These are phyloP conservation scores for Buxus sempervirens DNA, from an alignment of 164 flowering plant genomes.

Conservation along the genomic window DNA sequence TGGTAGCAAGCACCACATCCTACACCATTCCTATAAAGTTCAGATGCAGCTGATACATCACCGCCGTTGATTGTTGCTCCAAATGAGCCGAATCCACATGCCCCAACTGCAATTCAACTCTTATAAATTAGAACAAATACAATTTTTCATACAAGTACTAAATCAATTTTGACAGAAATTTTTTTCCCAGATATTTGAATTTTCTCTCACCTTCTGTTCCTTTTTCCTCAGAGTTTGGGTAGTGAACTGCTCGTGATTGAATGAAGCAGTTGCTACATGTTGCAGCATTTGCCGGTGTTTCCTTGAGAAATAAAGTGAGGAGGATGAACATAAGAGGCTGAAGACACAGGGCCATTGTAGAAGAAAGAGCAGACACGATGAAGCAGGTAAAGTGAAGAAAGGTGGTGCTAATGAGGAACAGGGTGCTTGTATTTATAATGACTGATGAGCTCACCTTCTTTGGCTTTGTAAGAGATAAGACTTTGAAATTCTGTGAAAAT, in stretches of 20 bases:
- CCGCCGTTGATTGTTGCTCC: slow-evolving; percentile 89
- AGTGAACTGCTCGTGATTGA: slow-evolving; percentile 64
- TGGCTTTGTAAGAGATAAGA: slow-evolving; percentile 14
- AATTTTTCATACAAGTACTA: not conserved
- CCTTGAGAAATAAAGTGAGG: slow-evolving; percentile 28
- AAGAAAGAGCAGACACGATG: not conserved
- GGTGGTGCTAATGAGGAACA: slow-evolving; percentile 16
- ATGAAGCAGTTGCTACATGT: slow-evolving; percentile 52
- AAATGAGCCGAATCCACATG: slow-evolving; percentile 71
- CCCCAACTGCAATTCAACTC: slow-evolving; percentile 46
- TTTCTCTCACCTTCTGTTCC: slow-evolving; percentile 60
- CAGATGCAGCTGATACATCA: slow-evolving; percentile 80
- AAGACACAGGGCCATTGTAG: slow-evolving; percentile 36
- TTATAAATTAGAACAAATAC: not conserved
- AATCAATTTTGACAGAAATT: too few species aligned
- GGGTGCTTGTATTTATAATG: slow-evolving; percentile 32
- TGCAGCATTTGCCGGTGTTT: slow-evolving; percentile 34
- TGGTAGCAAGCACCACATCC: slow-evolving; percentile 96
- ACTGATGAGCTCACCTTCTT: not conserved
- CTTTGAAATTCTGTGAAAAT: slow-evolving; percentile 25
- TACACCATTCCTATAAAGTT: slow-evolving; percentile 64
- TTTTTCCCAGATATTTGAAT: not conserved
- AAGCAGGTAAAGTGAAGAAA: slow-evolving; percentile 4
- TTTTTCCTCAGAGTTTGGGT: slow-evolving; percentile 58
- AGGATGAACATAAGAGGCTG: slow-evolving; percentile 19